Percentiles rank a stretch among this genome's conserved stretches.
Evolutionary conservation across 2,329 filamentous ascomycete species (phyloP).

Genomic region (Cytospora paraplurivora): DNA sequence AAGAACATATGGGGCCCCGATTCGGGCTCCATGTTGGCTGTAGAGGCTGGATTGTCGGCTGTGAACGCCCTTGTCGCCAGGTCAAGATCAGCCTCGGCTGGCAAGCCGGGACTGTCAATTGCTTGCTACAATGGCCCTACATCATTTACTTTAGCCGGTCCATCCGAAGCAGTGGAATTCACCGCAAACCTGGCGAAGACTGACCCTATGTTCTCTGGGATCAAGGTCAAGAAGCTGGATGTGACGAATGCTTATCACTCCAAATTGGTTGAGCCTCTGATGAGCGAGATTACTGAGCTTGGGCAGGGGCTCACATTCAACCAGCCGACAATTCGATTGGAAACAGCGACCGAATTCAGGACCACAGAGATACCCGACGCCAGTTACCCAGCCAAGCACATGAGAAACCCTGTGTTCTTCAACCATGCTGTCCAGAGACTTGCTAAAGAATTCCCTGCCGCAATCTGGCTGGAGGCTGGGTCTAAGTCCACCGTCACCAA

Average conservation of each 20-base stretch:
- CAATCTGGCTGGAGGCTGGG: slow-evolving; percentile 47
- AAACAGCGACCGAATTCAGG: slow-evolving; percentile 32
- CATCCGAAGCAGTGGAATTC: slow-evolving; percentile 37
- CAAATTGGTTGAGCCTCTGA: slow-evolving; percentile 41
- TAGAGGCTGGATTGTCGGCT: slow-evolving; percentile 27
- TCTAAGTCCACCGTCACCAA: slow-evolving; percentile 40
- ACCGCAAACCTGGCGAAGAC: neutral
- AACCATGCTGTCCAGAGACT: slow-evolving; percentile 36
- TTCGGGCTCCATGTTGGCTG: slow-evolving; percentile 42
- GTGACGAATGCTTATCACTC: slow-evolving; percentile 54
- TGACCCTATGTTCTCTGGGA: slow-evolving; percentile 30
- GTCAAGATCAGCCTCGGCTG: neutral
- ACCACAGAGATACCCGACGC: slow-evolving; percentile 27
- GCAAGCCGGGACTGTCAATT: slow-evolving; percentile 35
- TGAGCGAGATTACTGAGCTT: slow-evolving; percentile 38
- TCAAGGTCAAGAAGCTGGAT: slow-evolving; percentile 43
- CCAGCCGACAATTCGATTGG: slow-evolving; percentile 38
- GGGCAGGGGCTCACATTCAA: slow-evolving; percentile 38
- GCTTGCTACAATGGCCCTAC: slow-evolving; percentile 51
- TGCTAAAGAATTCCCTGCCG: slow-evolving; percentile 21
- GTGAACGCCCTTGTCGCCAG: neutral
- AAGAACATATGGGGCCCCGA: slow-evolving; percentile 40
- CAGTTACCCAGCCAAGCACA: slow-evolving; percentile 40
- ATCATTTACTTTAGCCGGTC: slow-evolving; percentile 47
- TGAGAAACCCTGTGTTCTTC: slow-evolving; percentile 48